Percentiles rank a stretch among this genome's conserved stretches.
These are phyloP conservation scores for Coemansia sp. DNA, from an alignment of 192 early-diverging fungal species.

Conservation along the genomic window DNA sequence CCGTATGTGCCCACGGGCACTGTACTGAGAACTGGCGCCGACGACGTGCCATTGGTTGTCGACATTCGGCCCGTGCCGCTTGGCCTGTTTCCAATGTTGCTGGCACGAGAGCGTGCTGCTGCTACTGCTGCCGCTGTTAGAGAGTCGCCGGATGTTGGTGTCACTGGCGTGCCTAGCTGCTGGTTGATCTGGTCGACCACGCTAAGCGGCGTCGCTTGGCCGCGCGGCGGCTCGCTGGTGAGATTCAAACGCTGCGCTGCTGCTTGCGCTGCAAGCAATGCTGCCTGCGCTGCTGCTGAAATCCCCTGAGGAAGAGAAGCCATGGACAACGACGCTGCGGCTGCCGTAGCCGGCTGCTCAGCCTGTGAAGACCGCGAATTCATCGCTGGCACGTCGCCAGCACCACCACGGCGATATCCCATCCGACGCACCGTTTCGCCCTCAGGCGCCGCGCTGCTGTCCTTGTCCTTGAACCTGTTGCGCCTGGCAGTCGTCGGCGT, in stretches of 20 bases:
- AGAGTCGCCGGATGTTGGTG: constrained; percentile 1
- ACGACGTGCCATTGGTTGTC: background rate
- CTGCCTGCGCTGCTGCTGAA: constrained; percentile 39
- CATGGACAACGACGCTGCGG: background rate
- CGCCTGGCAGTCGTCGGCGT: background rate
- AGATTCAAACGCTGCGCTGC: constrained; percentile 49
- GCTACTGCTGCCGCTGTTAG: constrained; percentile 3
- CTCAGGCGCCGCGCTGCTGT: constrained; percentile 62
- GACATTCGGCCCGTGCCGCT: no score
- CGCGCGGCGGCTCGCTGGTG: background rate
- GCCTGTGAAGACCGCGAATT: no score
- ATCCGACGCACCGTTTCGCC: constrained; percentile 14
- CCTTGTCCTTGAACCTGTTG: constrained; percentile 52
- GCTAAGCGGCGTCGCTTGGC: constrained; percentile 16
- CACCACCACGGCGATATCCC: constrained; percentile 16
- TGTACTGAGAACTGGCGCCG: background rate
- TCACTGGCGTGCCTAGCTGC: constrained; percentile 30
- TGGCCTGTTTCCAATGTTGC: background rate
- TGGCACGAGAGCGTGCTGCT: background rate
- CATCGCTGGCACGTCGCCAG: constrained; percentile 32
- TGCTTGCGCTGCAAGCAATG: constrained; percentile 45
- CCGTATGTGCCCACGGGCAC: constrained; percentile 35
- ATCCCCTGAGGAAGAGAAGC: constrained; percentile 24
- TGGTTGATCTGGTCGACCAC: constrained; percentile 55
- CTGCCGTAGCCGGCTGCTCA: constrained; percentile 1